Conservation (phyloP, 1,284 basidiomycete species). For the Hypsizygus ulmarius region DNA sequence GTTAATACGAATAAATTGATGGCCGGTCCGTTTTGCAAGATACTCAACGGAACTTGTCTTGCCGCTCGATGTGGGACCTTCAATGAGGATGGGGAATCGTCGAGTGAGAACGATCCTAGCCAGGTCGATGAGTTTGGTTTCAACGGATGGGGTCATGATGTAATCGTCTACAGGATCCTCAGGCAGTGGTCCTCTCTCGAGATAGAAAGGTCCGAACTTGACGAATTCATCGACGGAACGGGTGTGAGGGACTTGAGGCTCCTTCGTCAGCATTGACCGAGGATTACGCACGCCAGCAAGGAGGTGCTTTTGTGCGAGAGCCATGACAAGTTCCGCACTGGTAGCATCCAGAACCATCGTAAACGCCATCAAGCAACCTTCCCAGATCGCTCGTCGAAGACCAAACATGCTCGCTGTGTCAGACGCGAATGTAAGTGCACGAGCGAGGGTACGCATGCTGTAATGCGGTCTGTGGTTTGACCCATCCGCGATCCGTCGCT, state of each 20-base stretch:
- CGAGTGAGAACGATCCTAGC: constrained; percentile 89
- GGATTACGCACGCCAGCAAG: constrained; percentile 82
- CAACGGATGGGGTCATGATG: constrained; percentile 96
- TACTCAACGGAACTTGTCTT: constrained; percentile 98
- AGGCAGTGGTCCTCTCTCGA: constrained; percentile 73
- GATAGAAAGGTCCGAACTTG: constrained; percentile 91
- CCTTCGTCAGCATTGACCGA: constrained; percentile 68
- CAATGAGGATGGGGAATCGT: constrained; percentile 93
- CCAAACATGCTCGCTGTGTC: constrained; percentile 81
- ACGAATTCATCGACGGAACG: constrained; percentile 59
- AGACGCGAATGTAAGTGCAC: constrained; percentile 89
- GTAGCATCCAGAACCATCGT: constrained; percentile 87
- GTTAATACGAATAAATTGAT: constrained; percentile 97
- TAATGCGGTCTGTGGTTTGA: constrained; percentile 95
- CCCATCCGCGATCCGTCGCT: constrained; percentile 90
- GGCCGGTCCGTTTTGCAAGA: constrained; percentile 90
- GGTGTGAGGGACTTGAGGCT: constrained; percentile 57
- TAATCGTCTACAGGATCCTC: constrained; percentile 75
- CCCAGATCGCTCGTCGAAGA: constrained; percentile 87
- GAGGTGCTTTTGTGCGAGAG: constrained; percentile 77
- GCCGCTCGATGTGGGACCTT: constrained; percentile 96
- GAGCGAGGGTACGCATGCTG: constrained; percentile 94
- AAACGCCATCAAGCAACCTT: constrained; percentile 97
- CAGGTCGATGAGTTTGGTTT: constrained; percentile 89
- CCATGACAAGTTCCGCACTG: constrained; percentile 70